phyloP scores from a whole-genome alignment of 306 rosid genomes.

The Alnus glutinosa region DNA sequence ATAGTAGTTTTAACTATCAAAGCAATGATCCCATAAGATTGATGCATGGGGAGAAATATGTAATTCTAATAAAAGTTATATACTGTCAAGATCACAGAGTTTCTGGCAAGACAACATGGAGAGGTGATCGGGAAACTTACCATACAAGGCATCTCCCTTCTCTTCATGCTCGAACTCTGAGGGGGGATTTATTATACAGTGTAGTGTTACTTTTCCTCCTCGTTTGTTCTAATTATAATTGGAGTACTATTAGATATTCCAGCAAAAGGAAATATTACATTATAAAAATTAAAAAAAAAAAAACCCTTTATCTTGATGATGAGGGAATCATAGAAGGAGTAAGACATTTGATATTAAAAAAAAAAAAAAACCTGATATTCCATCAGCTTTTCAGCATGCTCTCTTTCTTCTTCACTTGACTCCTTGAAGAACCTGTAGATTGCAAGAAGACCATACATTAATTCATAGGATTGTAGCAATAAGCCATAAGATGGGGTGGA shows the following conservation, averaged over 20 bases:
- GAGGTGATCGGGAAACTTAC: constrained; percentile 31
- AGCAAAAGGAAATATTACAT: background rate
- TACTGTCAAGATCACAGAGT: background rate
- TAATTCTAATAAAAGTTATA: too few relatives aligned
- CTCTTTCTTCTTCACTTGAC: constrained; percentile 59
- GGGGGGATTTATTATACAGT: constrained; percentile 44
- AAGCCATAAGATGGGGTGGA: background rate
- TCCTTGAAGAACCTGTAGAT: constrained; percentile 47
- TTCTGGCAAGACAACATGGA: background rate
- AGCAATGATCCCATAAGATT: too few relatives aligned
- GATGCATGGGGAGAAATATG: too few relatives aligned
- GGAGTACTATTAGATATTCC: background rate
- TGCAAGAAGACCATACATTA: constrained; percentile 8
- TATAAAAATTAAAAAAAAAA: background rate
- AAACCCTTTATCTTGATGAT: background rate
- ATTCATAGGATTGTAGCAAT: constrained; percentile 10
- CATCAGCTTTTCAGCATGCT: constrained; percentile 59
- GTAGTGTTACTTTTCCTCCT: constrained; percentile 54
- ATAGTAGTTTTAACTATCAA: too few relatives aligned
- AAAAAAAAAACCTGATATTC: constrained; percentile 39
- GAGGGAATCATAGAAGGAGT: background rate
- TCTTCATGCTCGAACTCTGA: constrained; percentile 65
- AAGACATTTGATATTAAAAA: background rate
- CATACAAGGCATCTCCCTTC: constrained; percentile 64
- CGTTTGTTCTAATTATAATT: constrained; percentile 40